phyloP scores from a whole-genome alignment of 2,329 filamentous ascomycete genomes.

The Diaporthe sp. region DNA sequence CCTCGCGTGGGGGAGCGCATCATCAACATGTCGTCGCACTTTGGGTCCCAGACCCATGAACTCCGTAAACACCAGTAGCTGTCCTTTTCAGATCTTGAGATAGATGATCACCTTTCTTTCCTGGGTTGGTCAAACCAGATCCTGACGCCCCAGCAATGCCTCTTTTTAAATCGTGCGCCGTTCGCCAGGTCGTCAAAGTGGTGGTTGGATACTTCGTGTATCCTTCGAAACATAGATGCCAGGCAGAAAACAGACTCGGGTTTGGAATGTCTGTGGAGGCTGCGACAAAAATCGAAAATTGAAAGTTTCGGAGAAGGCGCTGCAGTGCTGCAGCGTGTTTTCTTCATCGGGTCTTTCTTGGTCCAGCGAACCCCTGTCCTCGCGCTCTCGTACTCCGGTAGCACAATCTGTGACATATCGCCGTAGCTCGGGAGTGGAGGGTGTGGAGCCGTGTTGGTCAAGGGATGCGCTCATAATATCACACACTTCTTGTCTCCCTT shows the following conservation, averaged over 20 bases:
- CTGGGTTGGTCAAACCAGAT: slow-evolving; percentile 37
- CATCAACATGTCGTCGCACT: slow-evolving; percentile 30
- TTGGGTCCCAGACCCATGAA: slow-evolving; percentile 31
- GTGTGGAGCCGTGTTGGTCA: background rate
- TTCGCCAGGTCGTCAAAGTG: slow-evolving; percentile 40
- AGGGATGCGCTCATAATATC: slow-evolving; percentile 54
- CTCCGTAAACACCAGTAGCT: slow-evolving; percentile 38
- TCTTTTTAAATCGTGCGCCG: slow-evolving; percentile 38
- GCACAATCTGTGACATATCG: slow-evolving; percentile 25
- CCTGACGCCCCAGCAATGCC: slow-evolving; percentile 40
- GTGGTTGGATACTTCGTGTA: slow-evolving; percentile 30
- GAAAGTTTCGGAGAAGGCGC: slow-evolving; percentile 11
- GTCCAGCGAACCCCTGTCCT: slow-evolving; percentile 1
- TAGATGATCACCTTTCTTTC: slow-evolving; percentile 36
- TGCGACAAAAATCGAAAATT: slow-evolving; percentile 22
- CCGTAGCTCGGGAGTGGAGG: background rate
- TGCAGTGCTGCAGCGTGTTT: slow-evolving; percentile 13
- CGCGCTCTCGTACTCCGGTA: slow-evolving; percentile 16
- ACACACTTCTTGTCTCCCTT: slow-evolving; percentile 54
- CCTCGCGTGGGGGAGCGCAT: slow-evolving; percentile 11
- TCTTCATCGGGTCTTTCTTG: slow-evolving; percentile 18
- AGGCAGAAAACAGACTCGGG: slow-evolving; percentile 12
- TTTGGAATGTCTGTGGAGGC: slow-evolving; percentile 11
- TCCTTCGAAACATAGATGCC: slow-evolving; percentile 33
- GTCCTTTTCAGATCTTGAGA: slow-evolving; percentile 39